Conservation (phyloP, 305 asterid genomes). For the Rubia balearica region DNA sequence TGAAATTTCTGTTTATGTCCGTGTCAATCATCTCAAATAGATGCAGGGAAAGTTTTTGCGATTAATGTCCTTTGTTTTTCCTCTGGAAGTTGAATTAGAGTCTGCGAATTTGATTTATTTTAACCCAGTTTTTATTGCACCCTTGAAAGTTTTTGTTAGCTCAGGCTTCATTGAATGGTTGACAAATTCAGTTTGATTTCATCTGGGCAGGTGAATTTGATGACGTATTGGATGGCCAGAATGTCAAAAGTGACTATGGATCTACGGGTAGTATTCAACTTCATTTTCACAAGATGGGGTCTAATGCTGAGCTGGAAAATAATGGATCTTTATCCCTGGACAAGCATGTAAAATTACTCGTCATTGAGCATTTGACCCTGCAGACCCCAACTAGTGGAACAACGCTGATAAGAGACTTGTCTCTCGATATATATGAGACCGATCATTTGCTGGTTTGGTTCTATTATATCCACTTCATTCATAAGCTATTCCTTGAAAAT, state of each 20-base stretch:
- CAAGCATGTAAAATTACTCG: conserved; percentile 37
- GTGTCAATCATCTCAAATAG: neutral
- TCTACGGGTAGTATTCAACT: conserved; percentile 47
- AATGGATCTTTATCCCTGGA: conserved; percentile 49
- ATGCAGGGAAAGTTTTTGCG: neutral
- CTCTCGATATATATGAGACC: conserved; percentile 56
- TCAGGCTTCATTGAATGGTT: neutral
- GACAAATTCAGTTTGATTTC: neutral
- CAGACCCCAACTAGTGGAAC: conserved; percentile 59
- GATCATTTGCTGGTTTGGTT: conserved; percentile 72
- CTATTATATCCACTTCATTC: conserved; percentile 18
- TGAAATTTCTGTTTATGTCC: neutral
- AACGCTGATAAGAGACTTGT: conserved; percentile 64
- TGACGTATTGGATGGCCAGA: conserved; percentile 55
- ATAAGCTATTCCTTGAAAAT: conserved; percentile 16
- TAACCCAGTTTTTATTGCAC: neutral
- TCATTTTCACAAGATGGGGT: conserved; percentile 28
- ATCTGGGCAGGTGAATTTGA: conserved; percentile 80
- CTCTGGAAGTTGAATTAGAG: neutral
- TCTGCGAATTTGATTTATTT: neutral
- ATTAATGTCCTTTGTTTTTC: neutral
- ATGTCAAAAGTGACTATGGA: conserved; percentile 23
- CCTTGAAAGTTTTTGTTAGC: neutral
- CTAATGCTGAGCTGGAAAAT: conserved; percentile 22
- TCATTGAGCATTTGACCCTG: conserved; percentile 57